Conservation (phyloP, 2,329 filamentous ascomycete genomes). For the Sporothrix variecibatus region DNA sequence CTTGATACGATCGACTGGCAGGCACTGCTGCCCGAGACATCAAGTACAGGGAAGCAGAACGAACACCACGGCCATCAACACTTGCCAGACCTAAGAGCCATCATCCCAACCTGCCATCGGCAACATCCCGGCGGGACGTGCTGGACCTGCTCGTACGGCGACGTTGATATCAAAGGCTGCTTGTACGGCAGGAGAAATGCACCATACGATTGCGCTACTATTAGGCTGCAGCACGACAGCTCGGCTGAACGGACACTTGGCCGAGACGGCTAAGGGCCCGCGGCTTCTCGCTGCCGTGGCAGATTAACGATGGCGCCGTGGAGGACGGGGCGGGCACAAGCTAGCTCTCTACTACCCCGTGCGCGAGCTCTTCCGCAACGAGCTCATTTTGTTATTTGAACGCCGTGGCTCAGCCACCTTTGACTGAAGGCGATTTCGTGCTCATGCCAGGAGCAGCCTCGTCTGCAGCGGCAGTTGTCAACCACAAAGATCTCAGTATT, state of each 20-base stretch:
- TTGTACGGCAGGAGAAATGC: constrained; percentile 37
- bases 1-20: constrained; percentile 57
- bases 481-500: constrained; percentile 79
- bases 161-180: constrained; percentile 65
- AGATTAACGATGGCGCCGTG: constrained; percentile 70
- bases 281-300: constrained; percentile 80
- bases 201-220: constrained; percentile 67
- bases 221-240: constrained; percentile 85
- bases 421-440: constrained; percentile 37
- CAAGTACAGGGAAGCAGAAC: constrained; percentile 16
- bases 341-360: constrained; percentile 72
- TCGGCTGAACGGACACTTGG: constrained; percentile 84
- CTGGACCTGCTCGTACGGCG: constrained; percentile 69
- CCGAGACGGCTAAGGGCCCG: constrained; percentile 87
- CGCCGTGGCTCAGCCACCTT: constrained; percentile 51
- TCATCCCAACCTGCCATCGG: constrained; percentile 67
- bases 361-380: constrained; percentile 80
- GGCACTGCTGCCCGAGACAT: constrained; percentile 39
- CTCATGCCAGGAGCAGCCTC: constrained; percentile 41
- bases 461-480: constrained; percentile 48
- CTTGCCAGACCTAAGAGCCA: constrained; percentile 51
- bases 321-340: background rate
- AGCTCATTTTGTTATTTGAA: constrained; percentile 69
- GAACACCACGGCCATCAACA: constrained; percentile 28
- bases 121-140: constrained; percentile 76